phyloP scores from a whole-genome alignment of 495 filamentous ascomycete species.

The Neurospora sp. region DNA sequence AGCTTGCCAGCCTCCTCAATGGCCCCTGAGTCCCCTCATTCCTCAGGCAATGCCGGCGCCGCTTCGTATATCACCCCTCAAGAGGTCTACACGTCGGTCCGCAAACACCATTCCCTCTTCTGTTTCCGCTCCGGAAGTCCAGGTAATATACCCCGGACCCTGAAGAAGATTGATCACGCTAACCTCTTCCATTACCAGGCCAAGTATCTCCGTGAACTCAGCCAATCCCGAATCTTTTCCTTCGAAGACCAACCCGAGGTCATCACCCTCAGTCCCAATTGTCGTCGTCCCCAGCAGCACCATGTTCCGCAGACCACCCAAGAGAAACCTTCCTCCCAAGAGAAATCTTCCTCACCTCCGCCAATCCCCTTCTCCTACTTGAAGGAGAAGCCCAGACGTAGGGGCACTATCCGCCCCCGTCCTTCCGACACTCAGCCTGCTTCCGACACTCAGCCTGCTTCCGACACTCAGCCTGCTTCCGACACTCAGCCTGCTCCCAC shows the following conservation, averaged over 20 bases:
- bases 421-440: accelerated
- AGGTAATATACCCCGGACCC: background rate
- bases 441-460: background rate
- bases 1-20: background rate
- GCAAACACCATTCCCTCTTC: background rate
- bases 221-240: background rate
- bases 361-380: background rate
- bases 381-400: background rate
- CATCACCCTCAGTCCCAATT: background rate
- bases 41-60: background rate
- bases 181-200: background rate
- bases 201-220: background rate
- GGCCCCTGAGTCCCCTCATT: background rate
- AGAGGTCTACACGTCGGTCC: background rate
- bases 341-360: background rate
- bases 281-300: background rate
- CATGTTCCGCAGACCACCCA: no score
- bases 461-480: background rate
- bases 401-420: background rate
- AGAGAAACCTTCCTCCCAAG: background rate
- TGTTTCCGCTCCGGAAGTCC: background rate
- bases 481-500: background rate
- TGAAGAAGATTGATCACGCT: background rate
- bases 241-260: background rate
- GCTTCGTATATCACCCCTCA: background rate